phyloP scores from a whole-genome alignment of 1,139 yeast species.

The Geotrichum cucujoidarum region DNA sequence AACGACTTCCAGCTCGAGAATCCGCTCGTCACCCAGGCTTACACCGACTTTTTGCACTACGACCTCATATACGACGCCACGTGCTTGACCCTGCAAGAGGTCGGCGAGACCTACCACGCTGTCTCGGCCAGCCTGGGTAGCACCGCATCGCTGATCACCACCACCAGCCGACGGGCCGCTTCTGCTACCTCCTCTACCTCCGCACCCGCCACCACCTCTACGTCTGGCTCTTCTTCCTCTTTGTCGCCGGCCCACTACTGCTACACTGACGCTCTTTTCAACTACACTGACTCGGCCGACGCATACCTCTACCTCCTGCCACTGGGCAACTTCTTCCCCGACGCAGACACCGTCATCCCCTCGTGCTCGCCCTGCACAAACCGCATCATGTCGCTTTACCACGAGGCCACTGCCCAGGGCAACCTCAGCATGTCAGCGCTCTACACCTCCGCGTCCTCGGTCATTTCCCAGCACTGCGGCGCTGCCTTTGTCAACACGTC shows the following conservation, averaged over 20 bases:
- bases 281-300: slow-evolving; percentile 26
- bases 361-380: slow-evolving; percentile 31
- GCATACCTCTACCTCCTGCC: slow-evolving; percentile 35
- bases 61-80: slow-evolving; percentile 29
- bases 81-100: slow-evolving; percentile 25
- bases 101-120: no score
- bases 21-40: slow-evolving; percentile 33
- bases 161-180: not conserved
- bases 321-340: slow-evolving; percentile 31
- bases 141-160: not conserved
- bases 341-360: slow-evolving; percentile 19
- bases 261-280: slow-evolving; percentile 32
- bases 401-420: slow-evolving; percentile 26
- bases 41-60: slow-evolving; percentile 30
- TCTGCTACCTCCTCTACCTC: not conserved
- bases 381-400: slow-evolving; percentile 29
- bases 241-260: slow-evolving; percentile 27
- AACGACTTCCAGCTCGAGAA: slow-evolving; percentile 28
- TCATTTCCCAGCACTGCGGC: slow-evolving; percentile 25
- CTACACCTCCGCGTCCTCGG: slow-evolving; percentile 30
- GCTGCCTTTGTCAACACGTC: slow-evolving; percentile 20
- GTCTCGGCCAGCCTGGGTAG: no score
- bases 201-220: not conserved
- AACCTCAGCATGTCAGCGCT: slow-evolving; percentile 28
- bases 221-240: slow-evolving; percentile 1